Base-by-base conservation (phyloP, 208 protist species). In the Leishmania tropica region DNA sequence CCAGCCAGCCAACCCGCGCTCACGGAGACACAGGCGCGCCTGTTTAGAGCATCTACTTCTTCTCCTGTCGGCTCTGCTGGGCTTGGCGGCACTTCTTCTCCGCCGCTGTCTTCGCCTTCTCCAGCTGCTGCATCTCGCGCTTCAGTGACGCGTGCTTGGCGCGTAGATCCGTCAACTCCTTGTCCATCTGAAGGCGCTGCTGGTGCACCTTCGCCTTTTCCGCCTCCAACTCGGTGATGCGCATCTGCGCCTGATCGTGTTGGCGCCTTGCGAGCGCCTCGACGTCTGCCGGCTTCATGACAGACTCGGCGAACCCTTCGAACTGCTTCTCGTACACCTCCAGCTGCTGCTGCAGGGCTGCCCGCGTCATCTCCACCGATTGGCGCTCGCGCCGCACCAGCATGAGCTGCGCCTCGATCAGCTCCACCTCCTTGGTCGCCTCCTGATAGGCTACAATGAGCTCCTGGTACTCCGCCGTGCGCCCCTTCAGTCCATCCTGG, bases 31-130 rank as follows among this genome's bases (percentile, higher is more conserved):
- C n/a, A 74, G 7, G 11, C 35, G 28, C 31, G 35, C 48, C 28
- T 40, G 45, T 6, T 40, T 3, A 73, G 17, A 58, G 11, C 53
- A 48, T 60, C 51, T 70, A 82, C 78, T 82, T 82, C 73, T 81
- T 85, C 15, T 47, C 74, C 28, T 80, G 45, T n/a, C 70, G 78
- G 64, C 71, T 82, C 47, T 92, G 76, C 79, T 98, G 93, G 4
- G 91, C 91, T 71, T 90, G 80, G 11, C 95, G 92, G 85, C 93
- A 96, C 64, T 88, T 85, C 77, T 94, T 93, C 85, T 96, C 93
- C 37, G 89, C 86, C n/a, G 85, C 85, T 17, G 80, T 75, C 75
- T 87, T 86, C 31, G 79, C 75, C 75, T 85, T 89, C 81, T 98
- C 95, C 48, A 87, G 79, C 68, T 92, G 88, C 47, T 81, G 78